Evolutionary conservation across 306 rosid genomes (phyloP), one percentile per base, ranked within the genome.

Genomic region (Malus sieversii): DNA sequence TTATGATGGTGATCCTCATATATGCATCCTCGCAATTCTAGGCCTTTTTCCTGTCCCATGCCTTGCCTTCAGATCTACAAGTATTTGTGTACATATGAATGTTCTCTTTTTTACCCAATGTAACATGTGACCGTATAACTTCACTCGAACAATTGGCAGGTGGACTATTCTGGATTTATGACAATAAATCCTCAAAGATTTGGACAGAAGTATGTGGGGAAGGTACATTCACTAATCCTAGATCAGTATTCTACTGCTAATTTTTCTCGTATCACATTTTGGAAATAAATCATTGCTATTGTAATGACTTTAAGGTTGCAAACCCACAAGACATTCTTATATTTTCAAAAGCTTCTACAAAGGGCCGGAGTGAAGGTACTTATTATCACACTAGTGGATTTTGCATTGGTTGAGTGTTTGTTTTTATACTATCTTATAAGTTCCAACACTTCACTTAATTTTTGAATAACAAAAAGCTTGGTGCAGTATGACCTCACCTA

Each of bases 171-270:
- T 77, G 99, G 97, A 72, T 95, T 92, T 82, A 95, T 90, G 97
- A 92, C 97, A 48, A 95, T 95, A 83, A 95, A 95, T 81, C 97
- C 99, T 67, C 98, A 95, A 89, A 86, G 95, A 85, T 95, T 92
- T 89, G 97, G 99, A 73, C 99, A 92, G 87, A 95, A 92, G 85
- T 95, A 90, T 82, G 99, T 95, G n/a, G 99, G 99, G 68, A 95
- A 95, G 99, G 99, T 95, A 84, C 68, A 78, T 79, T 71, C 29
- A 44, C 61, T 67, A 72, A 51, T 81, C 82, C 71, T 71, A 46
- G 76, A 63, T 77, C 77, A 75, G 75, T 71, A 53, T 70, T 79
- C 61, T 81, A 66, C 22, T 75, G 68, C 73, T 46, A 53, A 73
- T 67, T 83, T 81, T 78, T 71, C 61, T 68, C 48, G 70, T 74